Conservation (phyloP, 176 grass and related monocot species). For the Cenchrus fungigraminus region DNA sequence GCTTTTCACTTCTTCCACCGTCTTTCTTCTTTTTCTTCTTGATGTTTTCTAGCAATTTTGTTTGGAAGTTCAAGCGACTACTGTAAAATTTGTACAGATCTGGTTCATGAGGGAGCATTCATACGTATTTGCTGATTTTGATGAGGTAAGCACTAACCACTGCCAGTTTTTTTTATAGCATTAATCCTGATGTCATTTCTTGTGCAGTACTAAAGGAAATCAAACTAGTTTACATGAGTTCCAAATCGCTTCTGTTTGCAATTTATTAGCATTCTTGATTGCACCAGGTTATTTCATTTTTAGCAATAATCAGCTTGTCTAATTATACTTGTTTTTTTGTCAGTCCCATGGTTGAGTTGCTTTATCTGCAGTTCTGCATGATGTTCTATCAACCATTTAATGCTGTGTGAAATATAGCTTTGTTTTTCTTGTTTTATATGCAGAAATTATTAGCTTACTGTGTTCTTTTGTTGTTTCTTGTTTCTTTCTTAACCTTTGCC, state of each 20-base stretch:
- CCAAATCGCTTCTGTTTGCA: neutral
- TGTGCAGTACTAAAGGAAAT: slow-evolving; percentile 6
- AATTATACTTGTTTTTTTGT: neutral
- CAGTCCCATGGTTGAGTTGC: slow-evolving; percentile 11
- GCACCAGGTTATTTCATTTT: neutral
- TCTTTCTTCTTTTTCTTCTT: neutral
- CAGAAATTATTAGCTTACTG: neutral
- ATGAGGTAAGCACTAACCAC: slow-evolving; percentile 60
- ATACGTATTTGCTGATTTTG: slow-evolving; percentile 79
- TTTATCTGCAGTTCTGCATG: neutral
- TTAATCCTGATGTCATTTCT: neutral
- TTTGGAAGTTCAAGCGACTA: slow-evolving; percentile 17
- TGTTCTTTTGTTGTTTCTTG: neutral
- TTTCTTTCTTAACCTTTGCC: neutral
- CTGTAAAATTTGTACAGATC: slow-evolving; percentile 58
- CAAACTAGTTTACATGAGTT: neutral
- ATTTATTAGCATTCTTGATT: neutral
- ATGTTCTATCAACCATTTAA: neutral
- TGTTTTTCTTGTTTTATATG: slow-evolving; percentile 23
- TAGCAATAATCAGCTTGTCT: neutral
- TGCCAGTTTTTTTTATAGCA: slow-evolving; percentile 16
- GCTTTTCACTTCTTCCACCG: slow-evolving; percentile 21
- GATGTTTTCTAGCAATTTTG: slow-evolving; percentile 2
- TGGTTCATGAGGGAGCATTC: slow-evolving; percentile 92
- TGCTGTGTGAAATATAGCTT: neutral